phyloP scores from a whole-genome alignment of 192 early-diverging fungal species.

The Coemansia sp. region DNA sequence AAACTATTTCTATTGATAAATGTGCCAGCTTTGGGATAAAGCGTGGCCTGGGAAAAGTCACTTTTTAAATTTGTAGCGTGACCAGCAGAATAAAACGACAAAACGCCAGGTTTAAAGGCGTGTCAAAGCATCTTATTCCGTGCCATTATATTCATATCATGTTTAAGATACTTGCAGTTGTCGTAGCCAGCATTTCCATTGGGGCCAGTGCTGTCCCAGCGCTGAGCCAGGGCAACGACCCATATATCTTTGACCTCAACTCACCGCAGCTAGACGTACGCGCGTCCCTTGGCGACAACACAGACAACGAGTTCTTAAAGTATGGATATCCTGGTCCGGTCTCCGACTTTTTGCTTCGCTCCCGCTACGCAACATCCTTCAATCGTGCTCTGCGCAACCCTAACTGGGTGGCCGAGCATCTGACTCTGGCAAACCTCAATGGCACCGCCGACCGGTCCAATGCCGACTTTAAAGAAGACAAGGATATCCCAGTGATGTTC shows the following conservation, averaged over 20 bases:
- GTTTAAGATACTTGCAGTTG: not conserved
- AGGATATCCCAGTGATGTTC: slow-evolving; percentile 66
- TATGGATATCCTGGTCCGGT: slow-evolving; percentile 64
- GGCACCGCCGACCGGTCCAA: slow-evolving; percentile 53
- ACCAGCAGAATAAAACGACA: too few species aligned
- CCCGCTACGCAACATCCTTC: slow-evolving; percentile 72
- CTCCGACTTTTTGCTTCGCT: slow-evolving; percentile 67
- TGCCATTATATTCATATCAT: not conserved
- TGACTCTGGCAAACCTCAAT: slow-evolving; percentile 63
- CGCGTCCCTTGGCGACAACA: not conserved
- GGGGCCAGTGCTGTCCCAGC: slow-evolving; percentile 37
- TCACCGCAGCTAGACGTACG: not conserved
- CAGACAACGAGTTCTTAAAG: slow-evolving; percentile 34
- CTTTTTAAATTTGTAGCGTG: too few species aligned
- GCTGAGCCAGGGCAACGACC: slow-evolving; percentile 2
- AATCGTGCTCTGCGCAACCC: slow-evolving; percentile 76
- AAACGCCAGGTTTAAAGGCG: too few species aligned
- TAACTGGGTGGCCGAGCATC: slow-evolving; percentile 75
- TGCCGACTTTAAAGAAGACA: slow-evolving; percentile 82
- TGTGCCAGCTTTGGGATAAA: not conserved
- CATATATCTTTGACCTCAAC: not conserved
- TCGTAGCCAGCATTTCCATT: not conserved
- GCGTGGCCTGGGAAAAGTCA: not conserved
- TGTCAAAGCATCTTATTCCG: too few species aligned
- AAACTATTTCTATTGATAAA: not conserved